Evolutionary conservation across 805 yeast genomes (phyloP), one percentile per base, ranked within the genome.

Genomic region (Metschnikowia henanensis): DNA sequence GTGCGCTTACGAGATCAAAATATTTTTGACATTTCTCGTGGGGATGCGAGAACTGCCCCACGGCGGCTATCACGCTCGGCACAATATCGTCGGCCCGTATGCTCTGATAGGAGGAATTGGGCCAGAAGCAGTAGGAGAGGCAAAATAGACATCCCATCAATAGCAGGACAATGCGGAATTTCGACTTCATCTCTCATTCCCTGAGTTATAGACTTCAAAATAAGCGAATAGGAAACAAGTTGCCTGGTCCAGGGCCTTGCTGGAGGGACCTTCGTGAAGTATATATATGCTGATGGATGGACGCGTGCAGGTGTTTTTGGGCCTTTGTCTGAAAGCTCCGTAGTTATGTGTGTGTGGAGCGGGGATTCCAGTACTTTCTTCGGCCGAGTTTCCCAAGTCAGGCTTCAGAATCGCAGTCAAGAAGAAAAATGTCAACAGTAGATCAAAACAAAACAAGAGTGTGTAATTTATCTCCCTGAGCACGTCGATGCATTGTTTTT

Each of bases 141-240:
- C 51, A 47, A 8, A 45, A 25, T 9, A 43, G 12, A 25, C 42
- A 34, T n/a, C 37, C 43, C n/a, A 32, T 19, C 17, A 36, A 33
- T 3, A 50, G 37, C 43, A 42, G 32, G 16, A 36, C 20, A 19
- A 48, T 29, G 15, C 55, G 51, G 21, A 16, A 20, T 33, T 44
- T 47, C 23, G 45, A 46, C 45, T 49, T 51, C 55, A 51, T 51
- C 33, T 22, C 35, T 22, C 20, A 22, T 36, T 23, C 10, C 32
- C 9, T 31, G 8, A 9, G 9, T 15, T 17, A 8, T 8, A 17
- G 35, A 12, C 13, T 19, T 18, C 22, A 9, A 12, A 17, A 5
- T n/a, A n/a, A n/a, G n/a, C n/a, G n/a, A n/a, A n/a, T n/a, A n/a
- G n/a, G n/a, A n/a, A n/a, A n/a, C n/a, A n/a, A n/a, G n/a, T n/a